Evolutionary conservation across 257 asterid species (phyloP).

Genomic region (Solanum chiquidenum): DNA sequence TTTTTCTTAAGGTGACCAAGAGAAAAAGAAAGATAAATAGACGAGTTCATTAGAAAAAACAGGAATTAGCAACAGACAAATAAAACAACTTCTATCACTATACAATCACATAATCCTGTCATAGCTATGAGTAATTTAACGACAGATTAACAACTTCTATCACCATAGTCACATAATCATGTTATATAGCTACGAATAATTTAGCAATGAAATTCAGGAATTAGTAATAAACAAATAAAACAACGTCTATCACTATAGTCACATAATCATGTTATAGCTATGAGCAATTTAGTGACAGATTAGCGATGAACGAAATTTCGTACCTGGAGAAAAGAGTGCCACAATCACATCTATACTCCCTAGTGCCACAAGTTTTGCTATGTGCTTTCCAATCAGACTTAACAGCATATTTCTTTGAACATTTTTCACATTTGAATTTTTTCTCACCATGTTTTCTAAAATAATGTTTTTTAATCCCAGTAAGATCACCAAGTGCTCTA

Average conservation of each 20-base stretch:
- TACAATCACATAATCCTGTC: too few relatives aligned
- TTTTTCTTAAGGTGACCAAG: not conserved
- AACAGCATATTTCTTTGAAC: slow-evolving; percentile 76
- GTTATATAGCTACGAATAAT: not conserved
- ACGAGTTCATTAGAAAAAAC: not conserved
- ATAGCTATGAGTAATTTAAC: not conserved
- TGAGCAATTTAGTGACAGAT: not conserved
- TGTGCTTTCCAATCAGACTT: slow-evolving; percentile 89
- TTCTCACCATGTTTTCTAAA: slow-evolving; percentile 76
- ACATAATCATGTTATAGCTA: not conserved
- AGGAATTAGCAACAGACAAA: not conserved
- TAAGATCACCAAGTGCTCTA: slow-evolving; percentile 78
- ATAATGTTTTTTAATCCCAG: slow-evolving; percentile 75
- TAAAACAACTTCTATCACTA: too few relatives aligned
- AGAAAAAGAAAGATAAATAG: not conserved
- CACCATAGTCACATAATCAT: not conserved
- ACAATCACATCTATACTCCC: slow-evolving; percentile 73
- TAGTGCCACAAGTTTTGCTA: slow-evolving; percentile 59
- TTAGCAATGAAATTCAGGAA: not conserved
- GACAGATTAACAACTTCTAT: not conserved
- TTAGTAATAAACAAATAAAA: not conserved
- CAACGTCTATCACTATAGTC: not conserved
- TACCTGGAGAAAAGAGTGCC: slow-evolving; percentile 77
- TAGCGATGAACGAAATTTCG: not conserved
- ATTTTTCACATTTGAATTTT: slow-evolving; percentile 64